These are phyloP conservation scores for Talaromyces sp. DNA, from an alignment of 2,329 filamentous ascomycete genomes.

Conservation along the genomic window DNA sequence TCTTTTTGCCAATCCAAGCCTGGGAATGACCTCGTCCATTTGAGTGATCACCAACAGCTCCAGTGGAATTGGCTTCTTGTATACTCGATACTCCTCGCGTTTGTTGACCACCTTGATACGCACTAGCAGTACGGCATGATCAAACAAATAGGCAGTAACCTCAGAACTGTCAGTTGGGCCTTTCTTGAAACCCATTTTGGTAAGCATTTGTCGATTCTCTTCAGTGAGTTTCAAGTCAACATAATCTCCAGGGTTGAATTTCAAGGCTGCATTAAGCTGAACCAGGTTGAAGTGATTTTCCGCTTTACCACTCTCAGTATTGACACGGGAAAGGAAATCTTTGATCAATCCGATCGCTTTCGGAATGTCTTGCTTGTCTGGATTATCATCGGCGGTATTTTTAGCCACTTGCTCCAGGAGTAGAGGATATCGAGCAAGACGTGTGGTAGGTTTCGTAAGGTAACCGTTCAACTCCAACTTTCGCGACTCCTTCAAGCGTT, in stretches of 20 bases:
- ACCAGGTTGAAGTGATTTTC: conserved; percentile 97
- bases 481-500: conserved; percentile 90
- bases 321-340: conserved; percentile 82
- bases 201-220: conserved; percentile 86
- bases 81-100: conserved; percentile 90
- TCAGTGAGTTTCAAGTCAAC: conserved; percentile 94
- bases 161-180: conserved; percentile 81
- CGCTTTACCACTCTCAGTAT: conserved; percentile 91
- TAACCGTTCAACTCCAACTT: conserved; percentile 98
- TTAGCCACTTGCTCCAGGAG: conserved; percentile 89
- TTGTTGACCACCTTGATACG: conserved; percentile 90
- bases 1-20: conserved; percentile 74
- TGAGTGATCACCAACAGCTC: conserved; percentile 91
- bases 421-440: conserved; percentile 88
- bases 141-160: conserved; percentile 92
- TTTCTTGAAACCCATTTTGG: conserved; percentile 94
- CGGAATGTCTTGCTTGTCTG: conserved; percentile 88
- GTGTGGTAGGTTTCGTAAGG: conserved; percentile 93
- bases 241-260: conserved; percentile 84
- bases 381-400: conserved; percentile 82
- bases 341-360: conserved; percentile 84
- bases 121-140: conserved; percentile 90
- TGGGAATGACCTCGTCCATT: conserved; percentile 94
- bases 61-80: conserved; percentile 89
- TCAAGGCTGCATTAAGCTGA: conserved; percentile 85